Percentiles rank a stretch among this genome's conserved stretches.
Evolutionary conservation across 345 rosid species (phyloP).

Genomic region (Eucalyptus paniculata): DNA sequence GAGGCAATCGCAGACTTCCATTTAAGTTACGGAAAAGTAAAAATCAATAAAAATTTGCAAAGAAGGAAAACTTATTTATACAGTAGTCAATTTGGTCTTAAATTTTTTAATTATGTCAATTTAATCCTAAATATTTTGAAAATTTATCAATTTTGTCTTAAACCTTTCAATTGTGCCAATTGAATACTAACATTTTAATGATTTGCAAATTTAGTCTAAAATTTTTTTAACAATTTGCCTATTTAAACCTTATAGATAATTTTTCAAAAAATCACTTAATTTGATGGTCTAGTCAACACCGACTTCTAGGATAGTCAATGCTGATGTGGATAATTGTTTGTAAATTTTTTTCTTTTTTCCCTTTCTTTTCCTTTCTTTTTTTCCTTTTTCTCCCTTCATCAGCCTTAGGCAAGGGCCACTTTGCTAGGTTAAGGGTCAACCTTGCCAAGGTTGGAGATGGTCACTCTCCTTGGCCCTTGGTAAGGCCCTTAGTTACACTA

Average conservation of each 20-base stretch:
- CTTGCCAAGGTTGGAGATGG: not conserved
- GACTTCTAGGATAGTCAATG: no score
- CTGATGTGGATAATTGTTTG: accelerated
- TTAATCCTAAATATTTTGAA: no score
- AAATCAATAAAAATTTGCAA: no score
- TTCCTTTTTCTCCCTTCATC: not conserved
- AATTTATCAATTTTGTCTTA: accelerated
- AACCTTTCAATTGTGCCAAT: no score
- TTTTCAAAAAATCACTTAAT: no score
- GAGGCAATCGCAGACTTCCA: no score
- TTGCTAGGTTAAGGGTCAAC: not conserved
- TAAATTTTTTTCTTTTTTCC: not conserved
- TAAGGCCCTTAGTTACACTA: accelerated
- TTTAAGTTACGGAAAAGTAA: no score
- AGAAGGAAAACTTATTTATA: no score
- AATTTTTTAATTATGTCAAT: no score
- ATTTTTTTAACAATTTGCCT: no score
- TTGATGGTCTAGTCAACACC: accelerated
- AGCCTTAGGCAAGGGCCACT: not conserved
- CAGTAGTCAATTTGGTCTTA: accelerated
- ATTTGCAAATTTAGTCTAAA: not conserved
- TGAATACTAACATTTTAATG: no score
- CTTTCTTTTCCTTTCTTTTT: not conserved
- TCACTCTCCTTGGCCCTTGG: not conserved
- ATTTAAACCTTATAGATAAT: no score